phyloP scores from a whole-genome alignment of 352 stramenopile genomes.

The Globisporangium middletonii region DNA sequence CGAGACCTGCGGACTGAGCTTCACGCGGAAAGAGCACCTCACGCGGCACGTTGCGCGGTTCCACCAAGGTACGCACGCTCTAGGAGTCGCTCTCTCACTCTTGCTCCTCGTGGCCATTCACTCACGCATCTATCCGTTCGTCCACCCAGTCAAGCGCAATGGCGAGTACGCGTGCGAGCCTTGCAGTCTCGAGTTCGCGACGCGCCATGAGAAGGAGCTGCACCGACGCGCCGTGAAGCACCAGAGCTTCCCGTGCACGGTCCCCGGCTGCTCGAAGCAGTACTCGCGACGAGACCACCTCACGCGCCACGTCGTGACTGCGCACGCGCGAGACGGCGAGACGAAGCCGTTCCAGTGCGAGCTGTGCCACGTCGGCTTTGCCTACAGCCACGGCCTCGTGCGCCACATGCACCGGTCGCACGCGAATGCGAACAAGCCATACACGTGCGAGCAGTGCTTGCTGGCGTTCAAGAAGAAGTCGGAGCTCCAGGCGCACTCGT shows the following conservation, averaged over 20 bases:
- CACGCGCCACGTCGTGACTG: constrained; percentile 39
- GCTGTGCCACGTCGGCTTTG: constrained; percentile 48
- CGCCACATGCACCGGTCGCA: constrained; percentile 48
- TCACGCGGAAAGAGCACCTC: constrained; percentile 11
- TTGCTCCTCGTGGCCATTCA: not conserved
- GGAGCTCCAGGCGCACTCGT: constrained; percentile 66
- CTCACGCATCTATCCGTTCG: not conserved
- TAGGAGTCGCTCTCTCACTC: too few relatives aligned
- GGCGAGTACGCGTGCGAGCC: constrained; percentile 7
- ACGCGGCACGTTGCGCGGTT: constrained; percentile 12
- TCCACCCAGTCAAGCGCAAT: not conserved
- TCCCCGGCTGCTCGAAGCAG: constrained; percentile 34
- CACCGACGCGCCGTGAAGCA: constrained; percentile 15
- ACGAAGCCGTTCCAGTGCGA: constrained; percentile 52
- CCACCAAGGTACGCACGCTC: constrained; percentile 7
- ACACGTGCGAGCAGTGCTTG: constrained; percentile 53
- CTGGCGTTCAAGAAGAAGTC: constrained; percentile 80
- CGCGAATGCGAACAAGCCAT: constrained; percentile 45
- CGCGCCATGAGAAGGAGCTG: constrained; percentile 23
- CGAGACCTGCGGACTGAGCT: constrained; percentile 11
- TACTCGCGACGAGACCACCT: constrained; percentile 69
- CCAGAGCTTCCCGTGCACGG: constrained; percentile 31
- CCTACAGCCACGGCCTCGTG: constrained; percentile 63
- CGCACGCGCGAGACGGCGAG: constrained; percentile 23
- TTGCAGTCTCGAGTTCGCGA: constrained; percentile 13